A percentile compares a stretch with the other conserved stretches of the same genome.
Evolutionary conservation across 2,329 filamentous ascomycete species (phyloP).

Genomic region (Diaporthe ampelina): DNA sequence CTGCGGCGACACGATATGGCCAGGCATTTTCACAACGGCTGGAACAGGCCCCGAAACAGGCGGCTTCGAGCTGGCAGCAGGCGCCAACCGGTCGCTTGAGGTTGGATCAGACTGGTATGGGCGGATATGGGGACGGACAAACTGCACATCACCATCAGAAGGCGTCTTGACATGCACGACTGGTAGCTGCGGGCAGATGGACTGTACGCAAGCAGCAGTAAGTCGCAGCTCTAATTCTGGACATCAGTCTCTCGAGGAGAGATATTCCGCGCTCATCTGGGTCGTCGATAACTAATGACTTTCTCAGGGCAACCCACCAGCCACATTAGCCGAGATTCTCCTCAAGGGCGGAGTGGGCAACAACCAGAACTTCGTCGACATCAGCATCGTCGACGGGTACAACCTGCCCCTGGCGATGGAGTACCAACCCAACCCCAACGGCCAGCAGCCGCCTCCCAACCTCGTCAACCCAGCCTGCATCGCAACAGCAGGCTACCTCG

Average conservation of each 20-base stretch:
- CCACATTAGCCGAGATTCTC: slow-evolving; percentile 86
- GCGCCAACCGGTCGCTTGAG: slow-evolving; percentile 70
- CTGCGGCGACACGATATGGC: slow-evolving; percentile 81
- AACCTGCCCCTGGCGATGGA: slow-evolving; percentile 79
- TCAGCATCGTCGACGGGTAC: slow-evolving; percentile 88
- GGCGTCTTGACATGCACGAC: slow-evolving; percentile 68
- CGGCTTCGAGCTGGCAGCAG: slow-evolving; percentile 76
- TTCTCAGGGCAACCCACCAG: slow-evolving; percentile 76
- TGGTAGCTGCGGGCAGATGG: slow-evolving; percentile 54
- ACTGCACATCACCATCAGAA: slow-evolving; percentile 80
- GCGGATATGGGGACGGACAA: slow-evolving; percentile 85
- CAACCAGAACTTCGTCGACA: slow-evolving; percentile 83
- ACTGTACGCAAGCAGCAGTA: slow-evolving; percentile 61
- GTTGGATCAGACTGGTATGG: slow-evolving; percentile 85
- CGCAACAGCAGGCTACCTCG: slow-evolving; percentile 74
- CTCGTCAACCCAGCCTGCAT: slow-evolving; percentile 84
- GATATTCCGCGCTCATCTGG: background rate
- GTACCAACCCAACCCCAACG: slow-evolving; percentile 67
- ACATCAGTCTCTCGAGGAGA: no score
- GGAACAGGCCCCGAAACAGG: slow-evolving; percentile 76
- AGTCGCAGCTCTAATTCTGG: background rate
- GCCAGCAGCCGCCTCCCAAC: slow-evolving; percentile 79
- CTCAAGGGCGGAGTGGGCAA: slow-evolving; percentile 73
- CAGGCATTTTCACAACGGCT: slow-evolving; percentile 80
- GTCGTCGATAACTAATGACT: slow-evolving; percentile 4